A percentile compares a stretch with the other conserved stretches of the same genome.
Conservation (phyloP, 768 basidiomycete genomes). For the Lactarius evosmus region DNA sequence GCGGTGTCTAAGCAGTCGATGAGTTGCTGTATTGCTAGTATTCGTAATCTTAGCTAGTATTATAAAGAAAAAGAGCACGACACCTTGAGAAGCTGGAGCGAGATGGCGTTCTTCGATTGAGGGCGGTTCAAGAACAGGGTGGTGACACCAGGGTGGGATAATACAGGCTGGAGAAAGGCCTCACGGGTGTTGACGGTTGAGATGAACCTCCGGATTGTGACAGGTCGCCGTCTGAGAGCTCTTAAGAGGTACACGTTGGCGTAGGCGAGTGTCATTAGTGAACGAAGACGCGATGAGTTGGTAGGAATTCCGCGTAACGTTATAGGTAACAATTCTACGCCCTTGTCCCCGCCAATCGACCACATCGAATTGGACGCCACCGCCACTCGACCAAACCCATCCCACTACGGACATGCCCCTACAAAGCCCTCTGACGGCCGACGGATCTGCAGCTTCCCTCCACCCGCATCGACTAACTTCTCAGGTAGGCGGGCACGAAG, state of each 20-base stretch:
- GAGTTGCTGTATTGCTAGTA: constrained; percentile 16
- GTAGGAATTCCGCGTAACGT: too few relatives aligned
- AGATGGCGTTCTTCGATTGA: constrained; percentile 25
- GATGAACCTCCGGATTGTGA: constrained; percentile 4
- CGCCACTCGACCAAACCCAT: not conserved
- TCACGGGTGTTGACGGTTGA: constrained; percentile 20
- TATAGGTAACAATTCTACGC: not conserved
- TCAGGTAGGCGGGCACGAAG: constrained; percentile 82
- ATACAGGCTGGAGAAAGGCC: constrained; percentile 21
- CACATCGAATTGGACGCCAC: too few relatives aligned
- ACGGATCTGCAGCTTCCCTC: not conserved
- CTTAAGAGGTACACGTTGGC: constrained; percentile 1
- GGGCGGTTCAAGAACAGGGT: constrained; percentile 26
- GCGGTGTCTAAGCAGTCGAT: constrained; percentile 17
- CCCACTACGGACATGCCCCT: not conserved
- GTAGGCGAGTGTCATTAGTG: constrained; percentile 12
- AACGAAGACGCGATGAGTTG: not conserved
- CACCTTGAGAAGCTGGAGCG: constrained; percentile 26
- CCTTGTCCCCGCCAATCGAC: too few relatives aligned
- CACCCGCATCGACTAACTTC: constrained; percentile 39
- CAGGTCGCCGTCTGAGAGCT: constrained; percentile 1
- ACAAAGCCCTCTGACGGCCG: not conserved
- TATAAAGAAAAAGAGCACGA: not conserved
- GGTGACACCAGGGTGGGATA: constrained; percentile 19
- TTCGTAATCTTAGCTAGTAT: not conserved